A percentile compares a stretch with the other conserved stretches of the same genome.
These are phyloP conservation scores for Sequoia sempervirens DNA, from an alignment of 75 land plant species.

Conservation along the genomic window DNA sequence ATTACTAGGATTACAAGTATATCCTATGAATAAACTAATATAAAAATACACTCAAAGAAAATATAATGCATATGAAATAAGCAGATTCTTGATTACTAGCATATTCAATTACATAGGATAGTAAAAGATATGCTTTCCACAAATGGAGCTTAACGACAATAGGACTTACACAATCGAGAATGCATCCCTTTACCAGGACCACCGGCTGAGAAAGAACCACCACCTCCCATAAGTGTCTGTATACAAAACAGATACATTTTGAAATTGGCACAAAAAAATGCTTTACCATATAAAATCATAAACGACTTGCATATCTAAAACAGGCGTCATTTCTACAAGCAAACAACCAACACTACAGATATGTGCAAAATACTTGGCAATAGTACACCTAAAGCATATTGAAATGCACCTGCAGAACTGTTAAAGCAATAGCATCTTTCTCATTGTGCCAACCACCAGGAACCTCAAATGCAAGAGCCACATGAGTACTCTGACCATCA, in stretches of 20 bases:
- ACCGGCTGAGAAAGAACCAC: slow-evolving; percentile 96
- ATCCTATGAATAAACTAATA: background rate
- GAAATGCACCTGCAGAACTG: slow-evolving; percentile 73
- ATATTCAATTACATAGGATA: background rate
- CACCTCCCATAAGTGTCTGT: slow-evolving; percentile 93
- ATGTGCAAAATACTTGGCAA: background rate
- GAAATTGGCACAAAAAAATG: background rate
- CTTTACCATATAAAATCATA: background rate
- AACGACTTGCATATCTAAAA: background rate
- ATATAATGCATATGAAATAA: background rate
- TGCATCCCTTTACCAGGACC: slow-evolving; percentile 99
- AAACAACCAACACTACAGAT: background rate
- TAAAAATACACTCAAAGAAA: background rate
- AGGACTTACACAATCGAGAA: slow-evolving; percentile 84
- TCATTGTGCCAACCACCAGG: slow-evolving; percentile 95
- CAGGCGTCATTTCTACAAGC: background rate
- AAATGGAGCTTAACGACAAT: background rate
- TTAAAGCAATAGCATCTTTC: slow-evolving; percentile 71
- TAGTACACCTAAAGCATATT: background rate
- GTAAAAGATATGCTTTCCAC: background rate
- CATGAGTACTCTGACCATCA: slow-evolving; percentile 59
- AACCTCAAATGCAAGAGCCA: slow-evolving; percentile 95
- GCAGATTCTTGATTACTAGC: background rate
- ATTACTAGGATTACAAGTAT: background rate
- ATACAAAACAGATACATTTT: slow-evolving; percentile 2